These are phyloP conservation scores for Canariomyces notabilis DNA, from an alignment of 2,329 filamentous ascomycete genomes.

Conservation along the genomic window DNA sequence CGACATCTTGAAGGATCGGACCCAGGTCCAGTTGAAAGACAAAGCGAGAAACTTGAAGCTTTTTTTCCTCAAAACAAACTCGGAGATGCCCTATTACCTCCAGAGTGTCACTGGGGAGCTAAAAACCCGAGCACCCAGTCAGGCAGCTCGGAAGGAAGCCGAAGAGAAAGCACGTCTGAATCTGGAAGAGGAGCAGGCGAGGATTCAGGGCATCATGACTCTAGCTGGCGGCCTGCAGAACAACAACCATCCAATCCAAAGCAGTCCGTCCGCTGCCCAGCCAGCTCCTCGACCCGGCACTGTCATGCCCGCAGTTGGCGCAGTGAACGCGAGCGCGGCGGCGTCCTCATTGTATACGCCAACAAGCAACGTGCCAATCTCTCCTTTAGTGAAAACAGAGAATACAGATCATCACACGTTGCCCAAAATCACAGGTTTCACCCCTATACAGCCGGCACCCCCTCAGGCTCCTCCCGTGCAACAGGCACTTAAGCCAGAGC, in stretches of 20 bases:
- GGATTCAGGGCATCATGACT: conserved; percentile 56
- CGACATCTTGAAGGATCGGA: conserved; percentile 79
- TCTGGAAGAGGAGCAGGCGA: conserved; percentile 55
- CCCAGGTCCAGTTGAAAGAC: conserved; percentile 88
- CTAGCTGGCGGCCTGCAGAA: conserved; percentile 50
- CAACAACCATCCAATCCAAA: conserved; percentile 18
- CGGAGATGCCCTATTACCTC: conserved; percentile 83
- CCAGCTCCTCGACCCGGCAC: conserved; percentile 13
- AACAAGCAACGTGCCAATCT: conserved; percentile 7
- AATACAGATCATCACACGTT: conserved; percentile 15
- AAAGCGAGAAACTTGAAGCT: conserved; percentile 87
- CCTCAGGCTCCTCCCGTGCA: conserved; percentile 12
- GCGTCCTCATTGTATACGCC: not conserved
- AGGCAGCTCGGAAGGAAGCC: conserved; percentile 64
- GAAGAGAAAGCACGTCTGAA: conserved; percentile 57
- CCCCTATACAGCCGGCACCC: conserved; percentile 24
- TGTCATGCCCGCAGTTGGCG: conserved; percentile 11
- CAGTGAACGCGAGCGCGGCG: not conserved
- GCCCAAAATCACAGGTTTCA: conserved; percentile 18
- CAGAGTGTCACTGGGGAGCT: conserved; percentile 85
- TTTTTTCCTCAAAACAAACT: conserved; percentile 86
- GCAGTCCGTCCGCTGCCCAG: conserved; percentile 8
- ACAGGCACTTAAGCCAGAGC: conserved; percentile 11
- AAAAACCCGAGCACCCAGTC: conserved; percentile 74
- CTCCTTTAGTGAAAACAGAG: conserved; percentile 22